These are phyloP conservation scores for Exophiala dermatitidis DNA, from an alignment of 2,329 filamentous ascomycete species.

Conservation along the genomic window DNA sequence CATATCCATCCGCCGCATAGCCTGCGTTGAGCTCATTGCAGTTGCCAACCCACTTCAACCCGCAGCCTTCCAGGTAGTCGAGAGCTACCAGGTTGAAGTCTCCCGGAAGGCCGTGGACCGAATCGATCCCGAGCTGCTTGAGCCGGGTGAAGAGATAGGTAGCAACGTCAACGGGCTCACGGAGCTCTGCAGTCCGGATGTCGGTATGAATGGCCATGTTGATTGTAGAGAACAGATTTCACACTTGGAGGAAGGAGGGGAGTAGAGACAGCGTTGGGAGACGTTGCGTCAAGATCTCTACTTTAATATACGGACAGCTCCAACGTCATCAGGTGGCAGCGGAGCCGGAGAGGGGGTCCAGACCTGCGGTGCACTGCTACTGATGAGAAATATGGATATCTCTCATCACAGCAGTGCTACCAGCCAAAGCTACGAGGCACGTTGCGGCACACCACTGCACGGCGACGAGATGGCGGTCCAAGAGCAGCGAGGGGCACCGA, in stretches of 20 bases:
- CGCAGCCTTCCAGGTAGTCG: conserved; percentile 50
- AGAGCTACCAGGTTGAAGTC: conserved; percentile 42
- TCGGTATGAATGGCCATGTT: conserved; percentile 26
- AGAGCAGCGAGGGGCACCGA: neutral
- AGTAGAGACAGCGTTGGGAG: neutral
- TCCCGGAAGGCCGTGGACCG: conserved; percentile 48
- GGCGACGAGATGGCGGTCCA: neutral
- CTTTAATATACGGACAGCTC: conserved; percentile 1
- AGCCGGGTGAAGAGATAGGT: conserved; percentile 47
- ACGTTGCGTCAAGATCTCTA: neutral
- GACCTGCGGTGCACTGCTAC: neutral
- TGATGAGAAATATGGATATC: neutral
- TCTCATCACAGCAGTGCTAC: neutral
- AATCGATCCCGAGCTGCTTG: conserved; percentile 44
- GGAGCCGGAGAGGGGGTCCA: neutral
- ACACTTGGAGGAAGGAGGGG: neutral
- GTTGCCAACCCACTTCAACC: conserved; percentile 54
- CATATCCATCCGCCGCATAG: conserved; percentile 76
- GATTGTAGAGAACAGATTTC: neutral
- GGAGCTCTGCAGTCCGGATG: conserved; percentile 40
- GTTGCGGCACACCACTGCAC: neutral
- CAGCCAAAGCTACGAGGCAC: neutral
- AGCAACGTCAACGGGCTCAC: conserved; percentile 41
- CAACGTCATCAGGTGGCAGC: conserved; percentile 6
- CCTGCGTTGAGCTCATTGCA: conserved; percentile 58